Base-by-base conservation (phyloP, 2,329 filamentous ascomycete genomes). In the Colletotrichum tamarilloi region DNA sequence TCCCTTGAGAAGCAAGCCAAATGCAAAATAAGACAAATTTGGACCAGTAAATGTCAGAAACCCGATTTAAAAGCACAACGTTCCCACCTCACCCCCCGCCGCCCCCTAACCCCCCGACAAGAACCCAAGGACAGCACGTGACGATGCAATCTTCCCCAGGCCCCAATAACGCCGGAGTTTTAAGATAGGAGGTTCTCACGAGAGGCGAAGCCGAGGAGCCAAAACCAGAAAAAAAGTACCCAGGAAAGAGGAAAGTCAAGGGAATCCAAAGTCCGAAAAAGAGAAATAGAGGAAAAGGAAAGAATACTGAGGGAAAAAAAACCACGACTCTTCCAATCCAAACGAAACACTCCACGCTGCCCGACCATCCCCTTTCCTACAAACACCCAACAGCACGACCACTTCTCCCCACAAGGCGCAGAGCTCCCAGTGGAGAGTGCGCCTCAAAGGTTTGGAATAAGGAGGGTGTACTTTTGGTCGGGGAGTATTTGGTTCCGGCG, bases 1-100 rank as follows among this genome's bases (percentile, higher is more conserved):
- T 52, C 30, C 28, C 26, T 49, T 19, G 42, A 26, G 14, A 14
- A 24, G 35, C 38, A 8, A 28, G 12, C 5, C 32, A 2, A 46
- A 46, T 24, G 32, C 52, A n/a, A 16, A 32, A 42, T 4, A 4
- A 32, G n/a, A 30, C 9, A 5, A 26, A 2, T 28, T 35, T n/a
- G 53, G 53, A 67, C 67, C 35, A 30, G 28, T 75, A 78, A 77
- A 77, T 76, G 75, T 85, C 84, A 85, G 84, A 85, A 85, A 85
- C 84, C 84, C 82, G 79, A 75, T 77, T 80, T 85, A 84, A 83
- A 85, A 85, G 84, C 84, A 85, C 81, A 77, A 85, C 84, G 70
- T 73, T 67, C 71, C 77, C 76, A 83, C 80, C 79, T 77, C 82
- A 79, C 80, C 82, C 72, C 76, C 76, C 76, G 77, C 78, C 77